Base-by-base conservation (phyloP, 1,284 basidiomycete species). In the Trichosporon faecale region DNA sequence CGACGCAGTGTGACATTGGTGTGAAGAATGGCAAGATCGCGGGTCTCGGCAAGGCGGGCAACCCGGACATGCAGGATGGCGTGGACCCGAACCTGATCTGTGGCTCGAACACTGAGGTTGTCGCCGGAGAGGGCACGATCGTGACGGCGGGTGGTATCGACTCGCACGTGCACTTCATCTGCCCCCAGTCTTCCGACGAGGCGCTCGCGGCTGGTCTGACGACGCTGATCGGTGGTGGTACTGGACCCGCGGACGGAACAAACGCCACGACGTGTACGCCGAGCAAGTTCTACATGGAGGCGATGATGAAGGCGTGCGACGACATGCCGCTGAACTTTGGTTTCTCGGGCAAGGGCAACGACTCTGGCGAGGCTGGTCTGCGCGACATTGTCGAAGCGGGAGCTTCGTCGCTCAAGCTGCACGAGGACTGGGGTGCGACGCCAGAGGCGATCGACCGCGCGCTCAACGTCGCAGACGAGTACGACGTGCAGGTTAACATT, bases 381-480 rank as follows among this genome's bases (percentile, higher is more conserved):
- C 90, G 91, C 77, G 95, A 98, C 72, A 88, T 97, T 70, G 86
- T 98, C 40, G 86, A 87, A 73, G 94, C 95, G 14, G 97, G 97
- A 21, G 95, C 94, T 0, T 89, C 88, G 27, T 95, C 95, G 0
- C 83, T 99, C 75, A 99, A 99, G 85, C 84, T 99, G 69, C 97
- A 99, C 78, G 97, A 99, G 77, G 97, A 99, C 83, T 99, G 97
- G 97, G 97, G 97, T 4, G 88, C 90, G 23, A 98, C 95, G 1
- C 96, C 96, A 0, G 90, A 89, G 16, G 89, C 88, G 0, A 98
- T 99, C 76, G 86, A 87, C 75, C 90, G 88, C 64, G 91, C 90
- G 72, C 85, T 99, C 72, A 88, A 89, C 69, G 88, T 98, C 18
- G 95, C 88, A 1, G 94, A 99, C 79, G 88, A 94, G 76, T 95